phyloP scores from a whole-genome alignment of 192 early-diverging fungal genomes.

The Mortierella alpina region DNA sequence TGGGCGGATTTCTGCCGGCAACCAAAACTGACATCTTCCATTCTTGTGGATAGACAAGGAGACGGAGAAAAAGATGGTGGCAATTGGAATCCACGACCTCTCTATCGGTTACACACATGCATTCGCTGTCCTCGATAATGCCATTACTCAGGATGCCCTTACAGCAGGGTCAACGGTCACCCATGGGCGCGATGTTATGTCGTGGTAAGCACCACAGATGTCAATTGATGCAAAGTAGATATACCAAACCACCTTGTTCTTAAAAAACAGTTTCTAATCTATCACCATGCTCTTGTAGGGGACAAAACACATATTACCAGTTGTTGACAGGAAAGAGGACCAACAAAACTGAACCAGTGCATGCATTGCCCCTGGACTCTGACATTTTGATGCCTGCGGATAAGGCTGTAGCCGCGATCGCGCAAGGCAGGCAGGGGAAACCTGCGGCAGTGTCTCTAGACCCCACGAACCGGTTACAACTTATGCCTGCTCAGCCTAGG shows the following conservation, averaged over 20 bases:
- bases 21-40: background rate
- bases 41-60: constrained; percentile 35
- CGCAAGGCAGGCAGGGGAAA: constrained; percentile 6
- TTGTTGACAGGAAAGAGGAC: constrained; percentile 52
- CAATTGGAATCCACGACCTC: constrained; percentile 52
- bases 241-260: too few species aligned
- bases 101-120: constrained; percentile 54
- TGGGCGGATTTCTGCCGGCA: background rate
- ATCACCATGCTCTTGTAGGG: constrained; percentile 18
- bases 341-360: constrained; percentile 49
- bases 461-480: constrained; percentile 52
- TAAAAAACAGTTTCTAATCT: background rate
- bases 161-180: background rate
- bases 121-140: constrained; percentile 57
- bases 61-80: constrained; percentile 38
- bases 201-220: constrained; percentile 20
- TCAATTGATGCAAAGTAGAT: too few species aligned
- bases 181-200: constrained; percentile 55
- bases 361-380: constrained; percentile 50
- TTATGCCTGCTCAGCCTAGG: constrained; percentile 30
- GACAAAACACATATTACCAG: constrained; percentile 55
- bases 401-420: constrained; percentile 31
- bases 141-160: constrained; percentile 17
- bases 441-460: background rate
- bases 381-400: constrained; percentile 20